Evolutionary conservation across 2,329 filamentous ascomycete genomes (phyloP).

Genomic region (Dryadomyces quercivorus): DNA sequence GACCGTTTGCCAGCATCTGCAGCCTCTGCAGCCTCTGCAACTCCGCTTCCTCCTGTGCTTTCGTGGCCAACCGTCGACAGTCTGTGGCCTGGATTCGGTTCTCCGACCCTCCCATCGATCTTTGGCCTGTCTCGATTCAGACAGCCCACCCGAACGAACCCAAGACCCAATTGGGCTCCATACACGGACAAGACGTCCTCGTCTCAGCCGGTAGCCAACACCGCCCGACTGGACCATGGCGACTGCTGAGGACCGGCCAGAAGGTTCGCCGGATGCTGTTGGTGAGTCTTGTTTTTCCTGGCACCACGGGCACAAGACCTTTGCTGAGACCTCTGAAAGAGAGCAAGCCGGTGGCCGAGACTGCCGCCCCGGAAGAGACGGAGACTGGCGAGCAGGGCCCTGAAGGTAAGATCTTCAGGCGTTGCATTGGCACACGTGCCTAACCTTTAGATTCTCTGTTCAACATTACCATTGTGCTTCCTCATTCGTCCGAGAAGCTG

Average conservation of each 20-base stretch:
- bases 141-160: neutral
- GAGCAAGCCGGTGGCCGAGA: constrained; percentile 5
- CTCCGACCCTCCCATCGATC: neutral
- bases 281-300: constrained; percentile 3
- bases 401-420: constrained; percentile 17
- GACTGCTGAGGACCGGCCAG: neutral
- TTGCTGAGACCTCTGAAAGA: constrained; percentile 5
- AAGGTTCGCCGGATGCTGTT: constrained; percentile 5
- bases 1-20: too few relatives aligned
- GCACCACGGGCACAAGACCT: neutral
- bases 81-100: neutral
- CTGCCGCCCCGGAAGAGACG: constrained; percentile 9
- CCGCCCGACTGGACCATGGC: neutral
- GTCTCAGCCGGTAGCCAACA: neutral
- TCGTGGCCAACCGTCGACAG: too few relatives aligned
- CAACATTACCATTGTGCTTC: constrained; percentile 64
- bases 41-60: too few relatives aligned
- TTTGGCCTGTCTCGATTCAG: neutral
- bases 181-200: neutral
- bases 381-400: constrained; percentile 16
- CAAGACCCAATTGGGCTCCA: neutral
- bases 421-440: neutral
- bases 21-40: too few relatives aligned
- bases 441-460: constrained; percentile 33
- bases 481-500: constrained; percentile 66